Conservation (phyloP, 140 eudicot species). For the Ambrosia hybrid region DNA sequence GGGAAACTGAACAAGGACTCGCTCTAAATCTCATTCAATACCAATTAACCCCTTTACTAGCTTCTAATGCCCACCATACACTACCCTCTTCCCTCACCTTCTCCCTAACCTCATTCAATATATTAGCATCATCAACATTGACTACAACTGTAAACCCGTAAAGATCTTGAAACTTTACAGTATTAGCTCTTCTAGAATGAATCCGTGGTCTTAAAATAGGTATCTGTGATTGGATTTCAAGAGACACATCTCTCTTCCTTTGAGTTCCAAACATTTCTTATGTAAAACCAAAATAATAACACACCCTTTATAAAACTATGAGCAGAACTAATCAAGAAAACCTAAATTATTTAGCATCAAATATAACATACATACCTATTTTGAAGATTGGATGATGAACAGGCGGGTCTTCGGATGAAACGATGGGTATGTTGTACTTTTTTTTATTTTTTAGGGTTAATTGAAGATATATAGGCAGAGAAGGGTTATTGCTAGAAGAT, state of each 20-base stretch:
- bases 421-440: too few relatives aligned
- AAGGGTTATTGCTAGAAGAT: too few relatives aligned
- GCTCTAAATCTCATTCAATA: constrained; percentile 69
- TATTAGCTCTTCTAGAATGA: constrained; percentile 90
- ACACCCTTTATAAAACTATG: neutral
- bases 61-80: too few relatives aligned
- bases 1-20: too few relatives aligned
- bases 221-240: constrained; percentile 63
- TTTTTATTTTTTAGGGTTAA: too few relatives aligned
- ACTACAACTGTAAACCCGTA: constrained; percentile 97
- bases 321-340: neutral
- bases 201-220: constrained; percentile 85
- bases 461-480: too few relatives aligned
- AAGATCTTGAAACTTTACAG: constrained; percentile 92
- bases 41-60: constrained; percentile 85
- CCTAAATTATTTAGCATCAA: neutral
- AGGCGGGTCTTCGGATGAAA: too few relatives aligned
- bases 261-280: constrained; percentile 59
- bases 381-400: too few relatives aligned
- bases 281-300: neutral
- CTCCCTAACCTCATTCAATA: too few relatives aligned
- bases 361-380: too few relatives aligned
- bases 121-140: too few relatives aligned
- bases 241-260: constrained; percentile 57
- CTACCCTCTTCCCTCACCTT: too few relatives aligned